Conservation (phyloP, 2,329 filamentous ascomycete genomes). For the Daldinia sp. region DNA sequence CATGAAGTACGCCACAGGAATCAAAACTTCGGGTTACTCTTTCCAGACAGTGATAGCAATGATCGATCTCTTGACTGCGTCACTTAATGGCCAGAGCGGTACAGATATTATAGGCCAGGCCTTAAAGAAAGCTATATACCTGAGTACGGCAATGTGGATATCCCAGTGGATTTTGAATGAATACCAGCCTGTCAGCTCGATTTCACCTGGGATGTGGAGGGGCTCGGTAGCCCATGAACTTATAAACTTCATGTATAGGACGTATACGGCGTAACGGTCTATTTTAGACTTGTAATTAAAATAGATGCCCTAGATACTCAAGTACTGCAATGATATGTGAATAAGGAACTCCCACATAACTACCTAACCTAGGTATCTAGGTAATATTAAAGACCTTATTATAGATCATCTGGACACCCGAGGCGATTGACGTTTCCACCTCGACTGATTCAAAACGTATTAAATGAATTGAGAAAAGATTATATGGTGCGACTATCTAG, state of each 20-base stretch:
- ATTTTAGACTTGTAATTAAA: neutral
- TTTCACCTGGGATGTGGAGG: conserved; percentile 8
- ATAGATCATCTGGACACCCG: neutral
- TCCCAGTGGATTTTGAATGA: neutral
- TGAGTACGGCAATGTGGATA: neutral
- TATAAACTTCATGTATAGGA: neutral
- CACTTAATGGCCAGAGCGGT: neutral
- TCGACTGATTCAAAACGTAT: neutral
- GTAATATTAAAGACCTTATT: neutral
- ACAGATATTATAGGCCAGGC: conserved; percentile 8
- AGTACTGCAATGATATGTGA: no score
- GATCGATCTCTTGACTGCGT: conserved; percentile 5
- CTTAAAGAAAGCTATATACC: neutral
- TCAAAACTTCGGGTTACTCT: neutral
- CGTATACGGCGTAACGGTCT: neutral
- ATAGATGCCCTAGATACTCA: neutral
- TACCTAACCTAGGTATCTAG: no score
- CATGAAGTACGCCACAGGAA: conserved; percentile 18
- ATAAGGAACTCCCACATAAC: no score
- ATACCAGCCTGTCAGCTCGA: conserved; percentile 17
- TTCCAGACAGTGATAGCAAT: neutral
- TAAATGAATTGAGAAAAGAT: neutral
- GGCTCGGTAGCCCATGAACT: conserved; percentile 1
- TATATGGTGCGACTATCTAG: neutral
- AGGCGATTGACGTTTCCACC: neutral